Percentiles rank a stretch among this genome's conserved stretches.
Conservation (phyloP, 192 early-diverging fungal species). For the Coemansia sp. region DNA sequence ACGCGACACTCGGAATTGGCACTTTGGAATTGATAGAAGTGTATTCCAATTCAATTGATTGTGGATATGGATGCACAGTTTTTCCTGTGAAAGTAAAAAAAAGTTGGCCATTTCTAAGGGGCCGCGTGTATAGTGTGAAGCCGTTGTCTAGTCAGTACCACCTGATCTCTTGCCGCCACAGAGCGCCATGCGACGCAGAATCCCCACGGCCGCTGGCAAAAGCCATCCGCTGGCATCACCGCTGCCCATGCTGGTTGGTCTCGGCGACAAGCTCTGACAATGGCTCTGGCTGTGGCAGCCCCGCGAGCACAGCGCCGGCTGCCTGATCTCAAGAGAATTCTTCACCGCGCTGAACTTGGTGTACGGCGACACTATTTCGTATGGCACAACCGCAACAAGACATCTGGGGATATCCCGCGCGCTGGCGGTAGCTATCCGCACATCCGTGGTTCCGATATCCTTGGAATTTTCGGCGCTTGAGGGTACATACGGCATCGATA, state of each 20-base stretch:
- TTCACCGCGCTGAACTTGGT: conserved; percentile 36
- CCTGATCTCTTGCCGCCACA: conserved; percentile 19
- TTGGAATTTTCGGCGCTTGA: neutral
- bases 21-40: too few relatives aligned
- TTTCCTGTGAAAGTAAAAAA: too few relatives aligned
- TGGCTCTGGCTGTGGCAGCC: conserved; percentile 7
- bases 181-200: conserved; percentile 29
- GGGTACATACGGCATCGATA: conserved; percentile 27
- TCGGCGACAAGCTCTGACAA: conserved; percentile 10
- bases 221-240: conserved; percentile 11
- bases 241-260: neutral
- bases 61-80: too few relatives aligned
- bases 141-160: neutral
- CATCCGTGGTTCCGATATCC: neutral
- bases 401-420: conserved; percentile 8
- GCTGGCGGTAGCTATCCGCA: conserved; percentile 12
- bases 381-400: conserved; percentile 5
- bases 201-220: conserved; percentile 22
- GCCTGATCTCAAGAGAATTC: conserved; percentile 46
- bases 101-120: too few relatives aligned
- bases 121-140: neutral
- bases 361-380: neutral
- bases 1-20: too few relatives aligned
- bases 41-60: too few relatives aligned
- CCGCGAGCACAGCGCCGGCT: conserved; percentile 17